These are phyloP conservation scores for Metarhizium guizhouense DNA, from an alignment of 2,329 filamentous ascomycete species.

Conservation along the genomic window DNA sequence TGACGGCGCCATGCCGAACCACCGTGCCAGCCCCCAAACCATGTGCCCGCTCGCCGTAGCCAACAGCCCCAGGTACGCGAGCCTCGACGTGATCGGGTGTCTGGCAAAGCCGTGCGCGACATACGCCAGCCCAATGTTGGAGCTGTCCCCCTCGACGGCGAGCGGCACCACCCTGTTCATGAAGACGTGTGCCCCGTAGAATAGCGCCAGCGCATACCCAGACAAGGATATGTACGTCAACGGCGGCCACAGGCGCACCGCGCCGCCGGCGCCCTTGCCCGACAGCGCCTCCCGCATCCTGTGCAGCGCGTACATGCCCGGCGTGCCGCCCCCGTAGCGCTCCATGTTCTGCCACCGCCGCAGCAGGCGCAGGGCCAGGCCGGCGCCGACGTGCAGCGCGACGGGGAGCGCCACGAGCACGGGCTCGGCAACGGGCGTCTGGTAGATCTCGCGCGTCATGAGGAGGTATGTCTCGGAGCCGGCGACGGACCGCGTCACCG, in stretches of 20 bases:
- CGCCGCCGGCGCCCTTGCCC: conserved; percentile 22
- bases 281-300: conserved; percentile 22
- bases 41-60: conserved; percentile 64
- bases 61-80: conserved; percentile 62
- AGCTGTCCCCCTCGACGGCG: conserved; percentile 70
- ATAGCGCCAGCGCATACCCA: conserved; percentile 60
- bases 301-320: conserved; percentile 35
- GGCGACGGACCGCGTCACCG: conserved; percentile 62
- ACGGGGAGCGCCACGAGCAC: conserved; percentile 70
- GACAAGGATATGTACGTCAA: conserved; percentile 61
- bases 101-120: conserved; percentile 77
- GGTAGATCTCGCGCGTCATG: conserved; percentile 86
- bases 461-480: conserved; percentile 79
- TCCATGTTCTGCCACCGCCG: conserved; percentile 61
- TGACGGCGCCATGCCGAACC: conserved; percentile 58
- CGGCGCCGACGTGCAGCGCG: conserved; percentile 65
- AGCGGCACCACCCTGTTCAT: conserved; percentile 71
- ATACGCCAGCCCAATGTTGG: conserved; percentile 76
- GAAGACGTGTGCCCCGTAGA: conserved; percentile 63
- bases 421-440: conserved; percentile 72
- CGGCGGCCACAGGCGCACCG: conserved; percentile 50
- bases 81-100: conserved; percentile 56
- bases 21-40: conserved; percentile 78
- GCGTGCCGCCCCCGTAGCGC: conserved; percentile 65
- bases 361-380: conserved; percentile 67